phyloP scores from a whole-genome alignment of 1,139 yeast species.

The Pichia terricola region DNA sequence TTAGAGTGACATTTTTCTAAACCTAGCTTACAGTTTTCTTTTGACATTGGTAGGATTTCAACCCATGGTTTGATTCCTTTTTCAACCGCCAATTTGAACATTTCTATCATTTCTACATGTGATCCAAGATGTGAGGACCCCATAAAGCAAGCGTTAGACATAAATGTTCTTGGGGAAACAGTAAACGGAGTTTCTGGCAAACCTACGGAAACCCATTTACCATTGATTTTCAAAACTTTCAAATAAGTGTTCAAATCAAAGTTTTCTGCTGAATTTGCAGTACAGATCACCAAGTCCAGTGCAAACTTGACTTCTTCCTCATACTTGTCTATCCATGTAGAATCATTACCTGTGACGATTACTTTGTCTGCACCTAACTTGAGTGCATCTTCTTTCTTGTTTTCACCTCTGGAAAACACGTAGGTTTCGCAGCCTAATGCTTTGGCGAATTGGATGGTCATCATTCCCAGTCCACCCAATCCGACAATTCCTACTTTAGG shows the following conservation, averaged over 20 bases:
- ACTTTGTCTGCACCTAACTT: conserved; percentile 45
- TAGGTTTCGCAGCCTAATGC: conserved; percentile 51
- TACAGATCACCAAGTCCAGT: conserved; percentile 39
- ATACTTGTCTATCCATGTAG: conserved; percentile 29
- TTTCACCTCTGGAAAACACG: conserved; percentile 41
- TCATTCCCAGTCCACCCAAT: conserved; percentile 54
- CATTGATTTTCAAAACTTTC: conserved; percentile 33
- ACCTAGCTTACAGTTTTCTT: conserved; percentile 40
- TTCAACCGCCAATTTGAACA: conserved; percentile 48
- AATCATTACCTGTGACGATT: conserved; percentile 37
- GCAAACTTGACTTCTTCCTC: conserved; percentile 21
- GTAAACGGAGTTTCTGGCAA: conserved; percentile 34
- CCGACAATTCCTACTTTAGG: conserved; percentile 47
- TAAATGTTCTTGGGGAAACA: conserved; percentile 27
- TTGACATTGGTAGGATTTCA: conserved; percentile 43
- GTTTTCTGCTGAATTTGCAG: conserved; percentile 39
- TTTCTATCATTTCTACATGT: conserved; percentile 43
- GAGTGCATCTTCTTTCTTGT: conserved; percentile 42
- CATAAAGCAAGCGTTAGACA: conserved; percentile 31
- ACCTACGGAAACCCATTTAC: conserved; percentile 46
- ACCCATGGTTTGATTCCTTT: conserved; percentile 48
- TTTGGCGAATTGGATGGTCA: conserved; percentile 47
- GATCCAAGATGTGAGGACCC: conserved; percentile 35
- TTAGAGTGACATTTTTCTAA: conserved; percentile 41
- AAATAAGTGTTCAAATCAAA: conserved; percentile 30